A percentile compares a stretch with the other conserved stretches of the same genome.
Conservation (phyloP, 768 basidiomycete species). For the Russula olivacea region DNA sequence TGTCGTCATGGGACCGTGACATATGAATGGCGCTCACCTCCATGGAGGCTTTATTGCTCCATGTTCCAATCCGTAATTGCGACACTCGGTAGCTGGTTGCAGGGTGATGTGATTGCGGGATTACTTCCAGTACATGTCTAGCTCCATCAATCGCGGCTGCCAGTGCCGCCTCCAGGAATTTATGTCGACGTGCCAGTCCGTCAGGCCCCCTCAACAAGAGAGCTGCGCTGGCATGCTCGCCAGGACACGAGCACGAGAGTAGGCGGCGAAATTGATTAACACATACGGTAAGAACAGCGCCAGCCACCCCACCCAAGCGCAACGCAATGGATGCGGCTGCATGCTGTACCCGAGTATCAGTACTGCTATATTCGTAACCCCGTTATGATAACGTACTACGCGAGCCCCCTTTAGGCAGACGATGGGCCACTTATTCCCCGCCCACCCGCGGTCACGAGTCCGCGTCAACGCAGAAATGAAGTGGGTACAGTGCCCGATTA, state of each 20-base stretch:
- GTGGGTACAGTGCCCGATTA: neutral
- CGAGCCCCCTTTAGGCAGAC: neutral
- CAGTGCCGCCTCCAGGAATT: neutral
- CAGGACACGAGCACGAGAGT: neutral
- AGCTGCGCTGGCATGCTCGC: neutral
- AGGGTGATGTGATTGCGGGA: neutral
- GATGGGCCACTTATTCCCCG: neutral
- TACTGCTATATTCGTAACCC: neutral
- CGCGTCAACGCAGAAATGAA: neutral
- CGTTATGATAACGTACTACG: neutral
- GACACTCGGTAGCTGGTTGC: too few relatives aligned
- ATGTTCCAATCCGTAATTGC: neutral
- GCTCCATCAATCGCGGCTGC: neutral
- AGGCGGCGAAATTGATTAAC: neutral
- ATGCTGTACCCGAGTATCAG: too few relatives aligned
- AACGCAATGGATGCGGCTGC: neutral
- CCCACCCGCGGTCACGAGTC: neutral
- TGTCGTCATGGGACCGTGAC: conserved; percentile 3
- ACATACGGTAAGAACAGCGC: too few relatives aligned
- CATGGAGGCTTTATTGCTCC: neutral
- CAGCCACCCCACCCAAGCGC: neutral
- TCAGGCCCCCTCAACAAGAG: neutral
- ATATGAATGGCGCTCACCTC: neutral
- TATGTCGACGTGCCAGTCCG: neutral
- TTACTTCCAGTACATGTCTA: neutral